Percentiles rank a stretch among this genome's conserved stretches.
Evolutionary conservation across 139 green algal species (phyloP).

Genomic region (Ulvella scutata): DNA sequence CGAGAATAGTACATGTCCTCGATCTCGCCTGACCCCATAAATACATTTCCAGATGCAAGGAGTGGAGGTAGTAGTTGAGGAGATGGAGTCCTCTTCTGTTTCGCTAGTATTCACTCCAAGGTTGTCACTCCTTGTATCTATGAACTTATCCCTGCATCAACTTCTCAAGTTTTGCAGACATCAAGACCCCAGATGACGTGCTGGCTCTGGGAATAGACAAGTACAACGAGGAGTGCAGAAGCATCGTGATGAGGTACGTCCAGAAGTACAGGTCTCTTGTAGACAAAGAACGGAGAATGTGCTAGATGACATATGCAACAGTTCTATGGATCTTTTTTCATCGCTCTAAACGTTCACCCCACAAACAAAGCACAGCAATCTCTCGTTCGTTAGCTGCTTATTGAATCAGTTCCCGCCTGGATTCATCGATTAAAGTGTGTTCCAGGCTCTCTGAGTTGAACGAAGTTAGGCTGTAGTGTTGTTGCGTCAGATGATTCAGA

Average conservation of each 20-base stretch:
- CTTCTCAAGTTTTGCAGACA: slow-evolving; percentile 32
- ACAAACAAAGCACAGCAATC: not conserved
- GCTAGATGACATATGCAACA: too few relatives aligned
- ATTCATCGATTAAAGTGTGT: too few relatives aligned
- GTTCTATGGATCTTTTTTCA: too few relatives aligned
- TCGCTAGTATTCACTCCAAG: not conserved
- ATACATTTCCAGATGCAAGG: too few relatives aligned
- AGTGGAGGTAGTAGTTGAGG: too few relatives aligned
- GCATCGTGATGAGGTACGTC: slow-evolving; percentile 86
- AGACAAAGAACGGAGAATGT: too few relatives aligned
- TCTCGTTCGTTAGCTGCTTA: not conserved
- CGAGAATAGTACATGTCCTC: too few relatives aligned
- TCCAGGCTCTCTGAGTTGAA: too few relatives aligned
- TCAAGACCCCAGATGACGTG: slow-evolving; percentile 78
- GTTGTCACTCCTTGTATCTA: not conserved
- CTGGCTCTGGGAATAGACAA: slow-evolving; percentile 85
- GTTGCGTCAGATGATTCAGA: too few relatives aligned
- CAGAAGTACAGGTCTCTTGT: not conserved
- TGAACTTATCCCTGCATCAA: not conserved
- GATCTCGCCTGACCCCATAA: too few relatives aligned
- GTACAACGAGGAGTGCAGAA: slow-evolving; percentile 98
- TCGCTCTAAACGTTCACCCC: not conserved
- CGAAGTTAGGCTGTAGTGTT: too few relatives aligned
- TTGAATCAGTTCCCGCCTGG: too few relatives aligned
- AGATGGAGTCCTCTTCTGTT: not conserved